phyloP scores from a whole-genome alignment of 352 stramenopile species.

The Phytophthora fragariae region DNA sequence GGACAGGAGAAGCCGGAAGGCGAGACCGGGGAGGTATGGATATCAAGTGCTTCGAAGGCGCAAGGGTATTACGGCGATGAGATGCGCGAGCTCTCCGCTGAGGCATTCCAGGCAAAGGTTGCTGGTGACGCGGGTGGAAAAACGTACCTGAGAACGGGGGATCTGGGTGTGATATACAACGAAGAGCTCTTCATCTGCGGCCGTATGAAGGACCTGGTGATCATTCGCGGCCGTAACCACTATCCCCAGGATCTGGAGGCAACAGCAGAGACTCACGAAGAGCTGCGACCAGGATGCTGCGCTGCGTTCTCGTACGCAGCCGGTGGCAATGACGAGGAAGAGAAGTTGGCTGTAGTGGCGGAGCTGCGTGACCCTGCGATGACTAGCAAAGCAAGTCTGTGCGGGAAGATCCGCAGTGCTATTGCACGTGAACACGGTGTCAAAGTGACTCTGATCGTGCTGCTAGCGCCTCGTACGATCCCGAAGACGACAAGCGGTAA shows the following conservation, averaged over 20 bases:
- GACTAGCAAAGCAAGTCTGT: constrained; percentile 79
- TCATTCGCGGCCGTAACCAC: constrained; percentile 98
- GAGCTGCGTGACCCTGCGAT: constrained; percentile 78
- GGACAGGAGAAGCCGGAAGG: constrained; percentile 51
- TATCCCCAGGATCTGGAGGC: constrained; percentile 99
- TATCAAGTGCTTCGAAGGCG: constrained; percentile 92
- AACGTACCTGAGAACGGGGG: constrained; percentile 94
- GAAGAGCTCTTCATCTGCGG: constrained; percentile 98
- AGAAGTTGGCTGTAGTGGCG: constrained; percentile 77
- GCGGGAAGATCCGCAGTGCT: constrained; percentile 66
- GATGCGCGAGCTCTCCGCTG: constrained; percentile 79
- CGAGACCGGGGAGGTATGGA: constrained; percentile 90
- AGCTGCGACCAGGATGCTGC: constrained; percentile 94
- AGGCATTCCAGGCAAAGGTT: constrained; percentile 92
- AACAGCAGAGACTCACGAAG: constrained; percentile 85
- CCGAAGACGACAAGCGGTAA: constrained; percentile 99
- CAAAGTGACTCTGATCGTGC: constrained; percentile 88
- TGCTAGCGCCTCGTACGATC: constrained; percentile 93
- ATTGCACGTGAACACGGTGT: constrained; percentile 89
- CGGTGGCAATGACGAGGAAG: constrained; percentile 52
- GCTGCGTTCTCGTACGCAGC: constrained; percentile 92
- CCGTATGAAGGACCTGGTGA: constrained; percentile 99
- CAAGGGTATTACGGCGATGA: constrained; percentile 92
- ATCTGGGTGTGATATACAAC: constrained; percentile 97
- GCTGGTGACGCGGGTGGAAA: constrained; percentile 34